Evolutionary conservation across 305 asterid genomes (phyloP), one percentile per base, ranked within the genome.

Genomic region (Plantago coronopus): DNA sequence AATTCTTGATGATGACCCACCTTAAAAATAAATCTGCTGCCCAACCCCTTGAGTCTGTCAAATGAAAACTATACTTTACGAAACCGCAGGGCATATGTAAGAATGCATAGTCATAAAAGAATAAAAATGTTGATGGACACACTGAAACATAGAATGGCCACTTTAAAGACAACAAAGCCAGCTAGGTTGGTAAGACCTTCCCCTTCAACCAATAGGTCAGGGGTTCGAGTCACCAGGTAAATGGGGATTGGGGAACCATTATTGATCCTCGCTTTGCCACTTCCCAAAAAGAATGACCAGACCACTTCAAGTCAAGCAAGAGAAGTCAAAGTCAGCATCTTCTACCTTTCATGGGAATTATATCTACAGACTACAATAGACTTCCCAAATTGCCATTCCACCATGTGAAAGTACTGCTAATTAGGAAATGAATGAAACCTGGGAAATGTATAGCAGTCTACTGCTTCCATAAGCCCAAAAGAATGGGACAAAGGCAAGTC

Each of bases 401-500:
- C 63, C 48, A 20, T 18, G 54, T 64, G 54, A 43, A 49, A 53
- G 22, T 19, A 56, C 62, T 27, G 34, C 34, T 51, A 62, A 51
- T 57, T 43, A 51, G 47, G 38, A 57, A 55, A 38, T 17, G 61
- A 69, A 51, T 38, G 72, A 66, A 63, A 48, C 66, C 40, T 64
- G 4, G 75, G 75, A 62, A 66, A 53, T 53, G 49, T 57, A 48
- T 71, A 59, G 51, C 59, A 51, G 27, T 42, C 16, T 46, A 22
- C 40, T 20, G 0, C 53, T 25, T 58, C 51, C 64, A 78, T 34
- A 34, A 34, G 79, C 55, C 79, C 83, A 2, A 81, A 74, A 37
- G 76, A 69, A 65, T 82, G 84, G 85, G 97, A 89, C 66, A 94
- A 83, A 68, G 96, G 96, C 29, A 88, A 83, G 56, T 89, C 97